phyloP scores from a whole-genome alignment of 202 grass and related monocot genomes.

The Setaria viridis region DNA sequence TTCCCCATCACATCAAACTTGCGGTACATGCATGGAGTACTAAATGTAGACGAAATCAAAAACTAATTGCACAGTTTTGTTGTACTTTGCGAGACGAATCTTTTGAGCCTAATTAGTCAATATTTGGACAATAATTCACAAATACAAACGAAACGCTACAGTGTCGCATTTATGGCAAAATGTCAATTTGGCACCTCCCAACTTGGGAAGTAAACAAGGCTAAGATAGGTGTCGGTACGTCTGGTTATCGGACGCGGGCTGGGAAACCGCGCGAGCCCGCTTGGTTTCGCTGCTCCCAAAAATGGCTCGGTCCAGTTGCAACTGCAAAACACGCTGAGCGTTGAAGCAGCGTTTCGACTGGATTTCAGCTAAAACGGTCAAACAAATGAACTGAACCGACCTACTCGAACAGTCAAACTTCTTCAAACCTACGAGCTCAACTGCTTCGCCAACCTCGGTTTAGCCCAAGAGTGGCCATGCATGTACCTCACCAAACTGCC shows the following conservation, averaged over 20 bases:
- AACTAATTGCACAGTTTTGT: no score
- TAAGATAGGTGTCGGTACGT: neutral
- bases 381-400: constrained; percentile 7
- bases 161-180: no score
- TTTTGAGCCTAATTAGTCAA: no score
- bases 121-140: no score
- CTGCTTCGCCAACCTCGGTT: neutral
- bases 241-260: neutral
- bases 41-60: no score
- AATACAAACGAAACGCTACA: no score
- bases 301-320: constrained; percentile 8
- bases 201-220: no score
- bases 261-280: neutral
- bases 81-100: no score
- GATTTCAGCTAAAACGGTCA: neutral
- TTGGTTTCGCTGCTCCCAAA: neutral
- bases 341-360: neutral
- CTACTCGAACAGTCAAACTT: neutral
- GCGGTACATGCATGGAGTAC: no score
- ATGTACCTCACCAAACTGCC: neutral
- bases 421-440: constrained; percentile 14
- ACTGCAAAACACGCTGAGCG: neutral
- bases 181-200: no score
- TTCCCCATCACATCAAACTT: no score
- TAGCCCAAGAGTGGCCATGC: neutral